phyloP scores from a whole-genome alignment of 2,329 filamentous ascomycete genomes.

The Cylindrodendrum hubeiense region DNA sequence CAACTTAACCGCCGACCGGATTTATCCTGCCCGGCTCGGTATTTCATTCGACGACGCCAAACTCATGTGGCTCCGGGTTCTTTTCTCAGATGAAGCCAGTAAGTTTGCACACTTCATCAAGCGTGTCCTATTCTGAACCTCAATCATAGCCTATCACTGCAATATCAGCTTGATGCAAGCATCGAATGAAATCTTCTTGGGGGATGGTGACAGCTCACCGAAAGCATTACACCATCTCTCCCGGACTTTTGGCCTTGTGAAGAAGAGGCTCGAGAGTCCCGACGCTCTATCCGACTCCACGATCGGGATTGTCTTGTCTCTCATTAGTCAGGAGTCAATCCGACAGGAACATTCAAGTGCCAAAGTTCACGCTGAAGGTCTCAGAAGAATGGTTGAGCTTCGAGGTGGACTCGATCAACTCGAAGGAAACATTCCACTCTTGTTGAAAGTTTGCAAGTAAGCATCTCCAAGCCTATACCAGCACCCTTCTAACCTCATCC shows the following conservation, averaged over 20 bases:
- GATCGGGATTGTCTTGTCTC: conserved; percentile 43
- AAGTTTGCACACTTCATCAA: neutral
- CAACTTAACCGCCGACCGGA: conserved; percentile 4
- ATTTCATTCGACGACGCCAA: conserved; percentile 27
- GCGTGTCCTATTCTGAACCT: neutral
- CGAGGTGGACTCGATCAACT: conserved; percentile 36
- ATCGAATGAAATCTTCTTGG: conserved; percentile 36
- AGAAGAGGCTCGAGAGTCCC: conserved; percentile 32
- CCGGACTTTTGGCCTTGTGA: conserved; percentile 37
- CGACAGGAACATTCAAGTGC: conserved; percentile 21
- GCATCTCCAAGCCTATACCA: neutral
- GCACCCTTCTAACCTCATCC: neutral
- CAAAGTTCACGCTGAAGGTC: conserved; percentile 32
- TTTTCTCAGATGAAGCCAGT: conserved; percentile 29
- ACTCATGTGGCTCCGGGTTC: conserved; percentile 26
- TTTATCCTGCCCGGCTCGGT: conserved; percentile 25
- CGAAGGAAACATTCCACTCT: conserved; percentile 25
- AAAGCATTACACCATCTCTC: conserved; percentile 39
- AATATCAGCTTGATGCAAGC: conserved; percentile 38
- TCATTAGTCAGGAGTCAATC: conserved; percentile 44
- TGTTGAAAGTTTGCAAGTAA: conserved; percentile 44
- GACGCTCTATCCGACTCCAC: conserved; percentile 43
- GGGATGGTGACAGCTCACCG: conserved; percentile 19
- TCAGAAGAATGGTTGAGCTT: conserved; percentile 35
- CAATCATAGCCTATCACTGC: conserved; percentile 28